These are phyloP conservation scores for barley (Hordeum vulgare) DNA, from an alignment of 176 grass and related monocot genomes.

Conservation along the genomic window MorexV3_pseudomolecules_assembly NC_058519.1:599760225-599760724, in stretches of 20 bases:
- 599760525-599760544: not conserved
- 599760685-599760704: not conserved
- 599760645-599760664: not conserved
- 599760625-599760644: not conserved
- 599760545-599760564: not conserved
- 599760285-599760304: not conserved
- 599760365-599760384: not conserved
- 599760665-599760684: not conserved
- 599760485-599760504: too few species aligned
- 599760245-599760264: too few species aligned
- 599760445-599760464: too few species aligned
- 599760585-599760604: not conserved
- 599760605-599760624: not conserved
- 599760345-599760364: constrained; percentile 1
- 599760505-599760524: not conserved
- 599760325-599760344: constrained; percentile 9
- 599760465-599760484: too few species aligned
- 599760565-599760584: not conserved
- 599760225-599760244: too few species aligned
- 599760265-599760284: too few species aligned
- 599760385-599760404: not conserved
- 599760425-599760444: too few species aligned
- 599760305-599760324: not conserved
- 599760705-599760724: not conserved
- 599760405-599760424: not conserved